phyloP scores from a whole-genome alignment of 1,139 yeast species.

The Yamadazyma pseudoaaseri region DNA sequence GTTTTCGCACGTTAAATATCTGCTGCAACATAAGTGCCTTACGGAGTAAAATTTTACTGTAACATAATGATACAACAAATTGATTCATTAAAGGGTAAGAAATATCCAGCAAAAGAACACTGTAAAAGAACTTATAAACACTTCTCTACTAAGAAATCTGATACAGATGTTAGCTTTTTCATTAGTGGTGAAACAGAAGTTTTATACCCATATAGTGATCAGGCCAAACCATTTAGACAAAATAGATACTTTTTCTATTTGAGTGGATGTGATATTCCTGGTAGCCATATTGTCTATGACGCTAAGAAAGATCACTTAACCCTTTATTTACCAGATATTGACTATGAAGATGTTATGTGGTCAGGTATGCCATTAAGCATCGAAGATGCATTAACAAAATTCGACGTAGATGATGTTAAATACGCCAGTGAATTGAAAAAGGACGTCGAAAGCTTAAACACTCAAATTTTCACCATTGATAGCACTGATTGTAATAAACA shows the following conservation, averaged over 20 bases:
- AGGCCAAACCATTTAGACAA: constrained; percentile 76
- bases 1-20: not conserved
- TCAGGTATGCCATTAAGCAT: constrained; percentile 77
- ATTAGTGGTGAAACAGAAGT: constrained; percentile 67
- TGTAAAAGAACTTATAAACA: constrained; percentile 52
- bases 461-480: constrained; percentile 40
- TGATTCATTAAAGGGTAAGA: constrained; percentile 28
- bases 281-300: constrained; percentile 65
- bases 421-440: constrained; percentile 44
- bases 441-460: constrained; percentile 1
- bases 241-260: constrained; percentile 86
- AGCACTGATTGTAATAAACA: constrained; percentile 34
- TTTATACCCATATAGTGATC: constrained; percentile 77
- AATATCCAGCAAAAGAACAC: constrained; percentile 78
- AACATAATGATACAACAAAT: constrained; percentile 10
- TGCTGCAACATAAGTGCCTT: constrained; percentile 5
- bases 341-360: constrained; percentile 94
- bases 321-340: constrained; percentile 78
- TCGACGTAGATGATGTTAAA: constrained; percentile 79
- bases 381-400: constrained; percentile 63
- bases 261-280: constrained; percentile 82
- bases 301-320: constrained; percentile 55
- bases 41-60: not conserved
- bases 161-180: constrained; percentile 37
- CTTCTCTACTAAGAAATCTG: constrained; percentile 24